Evolutionary conservation across 2,329 filamentous ascomycete genomes (phyloP).

Genomic region (Aspergillus japonicus): DNA sequence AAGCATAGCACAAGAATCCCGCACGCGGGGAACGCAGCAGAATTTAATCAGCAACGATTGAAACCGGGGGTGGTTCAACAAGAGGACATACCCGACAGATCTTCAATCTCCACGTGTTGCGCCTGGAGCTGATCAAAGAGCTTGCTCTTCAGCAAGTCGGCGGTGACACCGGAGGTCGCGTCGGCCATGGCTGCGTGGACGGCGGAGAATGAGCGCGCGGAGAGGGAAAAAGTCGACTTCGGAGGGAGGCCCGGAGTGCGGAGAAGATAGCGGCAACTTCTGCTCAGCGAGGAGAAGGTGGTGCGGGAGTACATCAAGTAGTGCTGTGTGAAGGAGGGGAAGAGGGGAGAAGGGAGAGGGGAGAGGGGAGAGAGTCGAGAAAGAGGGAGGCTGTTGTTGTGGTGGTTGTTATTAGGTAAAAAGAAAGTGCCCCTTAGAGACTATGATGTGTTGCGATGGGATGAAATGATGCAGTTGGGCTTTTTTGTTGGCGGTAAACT

Average conservation of each 20-base stretch:
- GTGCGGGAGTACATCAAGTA: slow-evolving; percentile 43
- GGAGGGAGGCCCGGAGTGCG: slow-evolving; percentile 26
- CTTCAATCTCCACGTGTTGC: slow-evolving; percentile 79
- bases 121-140: slow-evolving; percentile 70
- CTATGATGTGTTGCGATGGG: too few species aligned
- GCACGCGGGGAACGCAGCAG: not conserved
- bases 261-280: slow-evolving; percentile 42
- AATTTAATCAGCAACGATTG: slow-evolving; percentile 6
- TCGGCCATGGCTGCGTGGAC: slow-evolving; percentile 45
- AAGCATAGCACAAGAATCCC: too few species aligned
- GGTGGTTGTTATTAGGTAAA: not conserved
- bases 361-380: not conserved
- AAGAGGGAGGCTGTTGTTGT: too few species aligned
- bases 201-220: slow-evolving; percentile 34
- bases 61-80: not conserved
- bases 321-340: slow-evolving; percentile 11
- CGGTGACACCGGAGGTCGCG: slow-evolving; percentile 64
- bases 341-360: not conserved
- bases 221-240: slow-evolving; percentile 33
- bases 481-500: not conserved
- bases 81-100: slow-evolving; percentile 73
- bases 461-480: not conserved
- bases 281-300: slow-evolving; percentile 33
- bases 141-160: slow-evolving; percentile 66
- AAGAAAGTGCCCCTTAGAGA: too few species aligned